Evolutionary conservation across 192 early-diverging fungal species (phyloP).

Genomic region (Spinellus fusiger): DNA sequence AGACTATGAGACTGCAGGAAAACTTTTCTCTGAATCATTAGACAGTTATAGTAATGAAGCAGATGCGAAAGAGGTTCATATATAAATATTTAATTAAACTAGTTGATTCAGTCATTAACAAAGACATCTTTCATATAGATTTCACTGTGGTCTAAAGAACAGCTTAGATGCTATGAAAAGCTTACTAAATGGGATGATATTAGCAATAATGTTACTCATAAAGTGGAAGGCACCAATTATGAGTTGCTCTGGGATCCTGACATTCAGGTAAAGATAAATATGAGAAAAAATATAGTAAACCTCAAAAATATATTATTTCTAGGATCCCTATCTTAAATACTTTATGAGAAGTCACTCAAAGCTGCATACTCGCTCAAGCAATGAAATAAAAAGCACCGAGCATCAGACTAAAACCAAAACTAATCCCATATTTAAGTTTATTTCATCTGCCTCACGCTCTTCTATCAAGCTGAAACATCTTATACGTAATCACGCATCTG

Average conservation of each 20-base stretch:
- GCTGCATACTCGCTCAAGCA: conserved; percentile 31
- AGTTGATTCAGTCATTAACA: no score
- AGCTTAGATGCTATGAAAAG: conserved; percentile 55
- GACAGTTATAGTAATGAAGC: conserved; percentile 23
- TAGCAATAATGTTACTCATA: conserved; percentile 40
- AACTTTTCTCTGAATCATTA: conserved; percentile 34
- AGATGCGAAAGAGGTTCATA: conserved; percentile 34
- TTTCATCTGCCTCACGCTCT: conserved; percentile 34
- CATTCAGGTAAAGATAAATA: conserved; percentile 16
- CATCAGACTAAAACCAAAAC: conserved; percentile 43
- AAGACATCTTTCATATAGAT: background rate
- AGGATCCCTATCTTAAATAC: conserved; percentile 47
- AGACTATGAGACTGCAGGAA: conserved; percentile 47
- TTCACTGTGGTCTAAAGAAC: conserved; percentile 44
- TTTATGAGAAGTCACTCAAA: conserved; percentile 52
- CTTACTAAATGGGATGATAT: conserved; percentile 61
- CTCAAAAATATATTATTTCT: background rate
- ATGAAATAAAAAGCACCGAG: conserved; percentile 34
- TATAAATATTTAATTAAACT: background rate
- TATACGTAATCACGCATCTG: conserved; percentile 9
- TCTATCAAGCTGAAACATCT: conserved; percentile 14
- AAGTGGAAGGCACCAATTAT: conserved; percentile 40
- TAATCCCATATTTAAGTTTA: conserved; percentile 50
- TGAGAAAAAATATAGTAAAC: background rate
- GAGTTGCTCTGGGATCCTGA: conserved; percentile 49